Conservation (phyloP, 2,329 filamentous ascomycete genomes). For the Colletotrichum viniferum region DNA sequence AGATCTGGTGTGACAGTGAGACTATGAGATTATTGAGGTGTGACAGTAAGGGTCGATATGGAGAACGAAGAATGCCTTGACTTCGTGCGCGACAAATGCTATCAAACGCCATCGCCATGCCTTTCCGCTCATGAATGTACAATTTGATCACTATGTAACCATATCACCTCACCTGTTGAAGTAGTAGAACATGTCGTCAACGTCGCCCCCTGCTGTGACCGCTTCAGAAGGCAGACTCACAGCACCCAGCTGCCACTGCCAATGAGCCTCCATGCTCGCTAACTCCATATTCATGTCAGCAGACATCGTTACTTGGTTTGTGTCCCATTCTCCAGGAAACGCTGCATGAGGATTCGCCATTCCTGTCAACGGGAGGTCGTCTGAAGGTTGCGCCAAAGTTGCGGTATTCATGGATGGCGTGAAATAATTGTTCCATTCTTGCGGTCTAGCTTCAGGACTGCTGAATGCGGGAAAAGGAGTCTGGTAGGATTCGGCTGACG, state of each 20-base stretch:
- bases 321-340: background rate
- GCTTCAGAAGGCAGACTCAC: constrained; percentile 26
- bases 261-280: background rate
- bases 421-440: constrained; percentile 25
- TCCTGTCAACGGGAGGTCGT: background rate
- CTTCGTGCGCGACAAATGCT: background rate
- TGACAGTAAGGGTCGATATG: background rate
- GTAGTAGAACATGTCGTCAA: constrained; percentile 24
- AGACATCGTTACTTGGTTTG: background rate
- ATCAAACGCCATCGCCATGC: background rate
- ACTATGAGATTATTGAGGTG: background rate
- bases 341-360: background rate
- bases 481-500: constrained; percentile 7
- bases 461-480: constrained; percentile 25
- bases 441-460: constrained; percentile 27
- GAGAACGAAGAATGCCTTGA: background rate
- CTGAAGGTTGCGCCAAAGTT: background rate
- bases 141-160: background rate
- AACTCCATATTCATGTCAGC: background rate
- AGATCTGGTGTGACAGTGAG: background rate
- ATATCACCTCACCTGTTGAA: background rate
- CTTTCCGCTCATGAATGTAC: background rate
- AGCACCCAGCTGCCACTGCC: constrained; percentile 11
- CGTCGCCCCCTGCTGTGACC: constrained; percentile 18
- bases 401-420: background rate